Conservation (phyloP, 768 basidiomycete species). For the Epithele typhae region DNA sequence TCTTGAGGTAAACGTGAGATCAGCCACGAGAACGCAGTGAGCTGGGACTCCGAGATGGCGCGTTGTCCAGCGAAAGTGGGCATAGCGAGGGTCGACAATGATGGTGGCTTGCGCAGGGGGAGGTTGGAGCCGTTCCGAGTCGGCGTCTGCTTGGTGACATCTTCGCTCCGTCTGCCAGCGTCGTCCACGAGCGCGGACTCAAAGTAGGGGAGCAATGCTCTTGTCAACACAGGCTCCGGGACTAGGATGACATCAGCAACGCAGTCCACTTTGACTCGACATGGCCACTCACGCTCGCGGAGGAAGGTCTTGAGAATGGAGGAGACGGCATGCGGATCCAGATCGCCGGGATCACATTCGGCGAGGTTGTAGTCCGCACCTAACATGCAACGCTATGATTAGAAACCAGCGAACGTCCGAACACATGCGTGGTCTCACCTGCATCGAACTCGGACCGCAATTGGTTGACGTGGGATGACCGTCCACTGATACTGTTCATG, state of each 20-base stretch:
- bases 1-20: slow-evolving; percentile 69
- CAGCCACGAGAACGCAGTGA: slow-evolving; percentile 57
- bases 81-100: slow-evolving; percentile 74
- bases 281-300: slow-evolving; percentile 76
- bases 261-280: background rate
- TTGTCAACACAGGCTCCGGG: slow-evolving; percentile 82
- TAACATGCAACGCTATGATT: too few relatives aligned
- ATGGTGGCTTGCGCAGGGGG: slow-evolving; percentile 68
- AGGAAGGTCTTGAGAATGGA: slow-evolving; percentile 91
- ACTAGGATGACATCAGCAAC: slow-evolving; percentile 52
- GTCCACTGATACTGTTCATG: slow-evolving; percentile 66
- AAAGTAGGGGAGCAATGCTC: slow-evolving; percentile 65
- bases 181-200: slow-evolving; percentile 70
- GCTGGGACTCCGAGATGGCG: slow-evolving; percentile 55
- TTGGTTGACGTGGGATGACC: slow-evolving; percentile 73
- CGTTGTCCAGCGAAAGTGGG: slow-evolving; percentile 59
- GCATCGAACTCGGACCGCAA: slow-evolving; percentile 80
- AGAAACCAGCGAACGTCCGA: slow-evolving; percentile 1
- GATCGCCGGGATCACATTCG: slow-evolving; percentile 73
- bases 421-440: slow-evolving; percentile 33
- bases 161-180: slow-evolving; percentile 26
- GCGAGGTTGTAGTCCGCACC: slow-evolving; percentile 77
- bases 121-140: slow-evolving; percentile 21
- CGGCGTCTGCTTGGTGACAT: slow-evolving; percentile 9
- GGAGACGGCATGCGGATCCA: slow-evolving; percentile 93